Base-by-base conservation (phyloP, 139 green algal genomes). In the Mychonastes homosphaera region DNA sequence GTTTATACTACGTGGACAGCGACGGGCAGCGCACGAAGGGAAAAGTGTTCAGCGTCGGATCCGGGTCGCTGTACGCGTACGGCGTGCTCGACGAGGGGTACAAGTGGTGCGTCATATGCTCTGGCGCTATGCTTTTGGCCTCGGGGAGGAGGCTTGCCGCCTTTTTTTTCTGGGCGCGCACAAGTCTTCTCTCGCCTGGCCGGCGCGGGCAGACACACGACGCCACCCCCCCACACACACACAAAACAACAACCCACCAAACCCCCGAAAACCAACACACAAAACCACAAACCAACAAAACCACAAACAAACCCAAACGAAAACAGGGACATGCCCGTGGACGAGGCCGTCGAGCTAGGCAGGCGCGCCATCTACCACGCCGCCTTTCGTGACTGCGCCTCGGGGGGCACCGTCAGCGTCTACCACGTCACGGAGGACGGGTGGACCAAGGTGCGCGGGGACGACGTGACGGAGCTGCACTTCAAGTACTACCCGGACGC, bases 1-100 rank as follows among this genome's bases (percentile, higher is more conserved):
- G 78, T 1, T 72, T 99, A 44, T 99, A 95, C 79, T 99, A 99
- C 62, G 89, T 99, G 13, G 93, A 99, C 79, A 85, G 51, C 41
- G 93, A 98, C 46, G 93, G 87, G 1, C 87, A 97, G 73, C 77
- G 93, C 53, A 94, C 91, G 40, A 87, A 85, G 56, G 93, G 93
- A 27, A 71, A 95, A 75, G 65, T 92, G 7, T 99, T 99, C 75
- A 88, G 74, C 32, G 90, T 98, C 12, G 93, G 93, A 16, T 95
- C 84, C 16, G 93, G 93, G 27, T 94, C 80, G 34, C 69, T 97
- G 46, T 99, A 99, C 66, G 93, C 93, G 0, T 98, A 98, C 52
- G 92, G 93, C 39, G 85, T 99, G 24, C 74, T 99, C 24, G 93
- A 99, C 64, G 43, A 80, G 30, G 92, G 92, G 0, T 96, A 91